A percentile compares a stretch with the other conserved stretches of the same genome.
Evolutionary conservation across 2,329 filamentous ascomycete genomes (phyloP).

Genomic region (Chrysosporium queenslandicum): DNA sequence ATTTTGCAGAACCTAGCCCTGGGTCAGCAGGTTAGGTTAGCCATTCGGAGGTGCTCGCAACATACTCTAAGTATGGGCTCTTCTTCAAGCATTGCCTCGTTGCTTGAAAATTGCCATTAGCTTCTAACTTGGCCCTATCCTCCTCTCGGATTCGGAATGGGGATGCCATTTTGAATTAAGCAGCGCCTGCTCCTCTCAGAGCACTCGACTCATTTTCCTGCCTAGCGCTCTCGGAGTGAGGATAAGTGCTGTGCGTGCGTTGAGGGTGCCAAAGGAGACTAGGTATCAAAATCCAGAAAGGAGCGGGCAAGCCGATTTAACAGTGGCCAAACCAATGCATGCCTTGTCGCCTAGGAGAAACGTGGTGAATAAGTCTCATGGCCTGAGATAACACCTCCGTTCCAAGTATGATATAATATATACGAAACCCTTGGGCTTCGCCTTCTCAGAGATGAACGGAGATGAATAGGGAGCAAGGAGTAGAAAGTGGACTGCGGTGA

Average conservation of each 20-base stretch:
- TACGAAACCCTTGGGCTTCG: too few species aligned
- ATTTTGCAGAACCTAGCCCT: constrained; percentile 28
- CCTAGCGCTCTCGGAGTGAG: neutral
- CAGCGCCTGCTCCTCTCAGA: too few species aligned
- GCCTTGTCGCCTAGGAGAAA: neutral
- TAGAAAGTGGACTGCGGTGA: too few species aligned
- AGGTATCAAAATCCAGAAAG: too few species aligned
- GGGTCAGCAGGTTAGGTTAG: neutral
- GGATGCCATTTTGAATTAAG: constrained; percentile 14
- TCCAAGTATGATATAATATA: too few species aligned
- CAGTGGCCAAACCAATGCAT: neutral
- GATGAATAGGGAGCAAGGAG: too few species aligned
- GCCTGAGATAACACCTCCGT: too few species aligned
- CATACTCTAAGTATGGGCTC: constrained; percentile 21
- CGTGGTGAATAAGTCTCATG: too few species aligned
- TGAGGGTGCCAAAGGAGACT: neutral
- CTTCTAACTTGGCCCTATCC: constrained; percentile 25
- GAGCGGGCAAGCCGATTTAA: too few species aligned
- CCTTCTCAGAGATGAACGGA: too few species aligned
- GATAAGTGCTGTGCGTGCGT: neutral
- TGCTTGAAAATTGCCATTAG: constrained; percentile 29
- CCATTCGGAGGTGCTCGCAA: too few species aligned
- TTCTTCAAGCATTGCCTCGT: constrained; percentile 26
- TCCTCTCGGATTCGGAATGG: constrained; percentile 29
- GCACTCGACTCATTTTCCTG: too few species aligned